A percentile compares a stretch with the other conserved stretches of the same genome.
phyloP scores from a whole-genome alignment of 768 basidiomycete species.

The Leucosporidium scottii region DNA sequence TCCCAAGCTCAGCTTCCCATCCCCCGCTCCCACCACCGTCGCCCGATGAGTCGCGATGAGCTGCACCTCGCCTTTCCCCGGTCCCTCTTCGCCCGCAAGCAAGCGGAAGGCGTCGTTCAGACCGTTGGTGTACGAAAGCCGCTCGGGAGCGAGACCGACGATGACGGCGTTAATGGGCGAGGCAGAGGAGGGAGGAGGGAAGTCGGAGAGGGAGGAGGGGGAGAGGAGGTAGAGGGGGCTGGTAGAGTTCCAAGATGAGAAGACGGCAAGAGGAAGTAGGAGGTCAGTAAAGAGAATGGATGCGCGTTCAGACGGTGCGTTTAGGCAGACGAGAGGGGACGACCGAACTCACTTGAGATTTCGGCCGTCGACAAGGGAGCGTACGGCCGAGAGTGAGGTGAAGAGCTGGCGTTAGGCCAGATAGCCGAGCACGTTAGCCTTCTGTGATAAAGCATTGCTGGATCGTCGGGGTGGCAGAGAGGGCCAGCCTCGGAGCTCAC shows the following conservation, averaged over 20 bases:
- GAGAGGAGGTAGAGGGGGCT: conserved; percentile 59
- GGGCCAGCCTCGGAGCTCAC: conserved; percentile 37
- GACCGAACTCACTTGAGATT: conserved; percentile 43
- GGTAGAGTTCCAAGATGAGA: background rate
- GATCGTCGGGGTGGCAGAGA: too few species aligned
- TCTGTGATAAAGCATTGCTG: too few species aligned
- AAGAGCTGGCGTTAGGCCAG: conserved; percentile 45
- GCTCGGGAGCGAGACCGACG: conserved; percentile 54
- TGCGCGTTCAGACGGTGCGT: background rate
- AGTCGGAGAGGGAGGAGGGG: conserved; percentile 44
- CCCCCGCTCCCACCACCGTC: conserved; percentile 48
- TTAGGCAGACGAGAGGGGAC: background rate
- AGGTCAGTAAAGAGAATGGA: background rate
- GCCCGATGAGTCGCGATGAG: conserved; percentile 60
- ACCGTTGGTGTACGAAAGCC: conserved; percentile 49
- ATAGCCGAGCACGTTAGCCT: too few species aligned
- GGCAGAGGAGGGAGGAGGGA: conserved; percentile 30
- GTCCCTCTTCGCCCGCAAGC: conserved; percentile 39
- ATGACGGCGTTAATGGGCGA: conserved; percentile 55
- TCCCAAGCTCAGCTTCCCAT: conserved; percentile 55
- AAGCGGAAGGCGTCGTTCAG: conserved; percentile 64
- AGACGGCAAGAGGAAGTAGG: background rate
- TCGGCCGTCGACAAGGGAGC: conserved; percentile 46
- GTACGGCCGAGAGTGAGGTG: conserved; percentile 60
- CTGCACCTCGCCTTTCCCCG: background rate